Base-by-base conservation (phyloP, 176 grass and related monocot species). In the Triticum urartu region DNA sequence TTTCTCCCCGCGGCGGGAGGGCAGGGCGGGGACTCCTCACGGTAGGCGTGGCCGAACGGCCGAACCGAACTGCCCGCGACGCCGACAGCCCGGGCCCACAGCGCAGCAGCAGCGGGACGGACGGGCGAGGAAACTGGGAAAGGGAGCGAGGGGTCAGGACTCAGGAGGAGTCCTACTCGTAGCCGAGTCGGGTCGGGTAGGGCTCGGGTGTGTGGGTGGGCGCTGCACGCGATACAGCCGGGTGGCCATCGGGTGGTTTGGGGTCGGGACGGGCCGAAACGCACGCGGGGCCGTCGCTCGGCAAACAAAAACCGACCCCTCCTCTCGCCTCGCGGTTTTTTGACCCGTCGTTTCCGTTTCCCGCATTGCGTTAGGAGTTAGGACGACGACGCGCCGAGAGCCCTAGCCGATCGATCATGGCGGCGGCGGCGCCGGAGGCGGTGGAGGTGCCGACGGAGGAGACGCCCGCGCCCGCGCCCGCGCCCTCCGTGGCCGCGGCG, bases 1-100 rank as follows among this genome's bases (percentile, higher is more conserved):
- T 88, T 72, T 34, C 12, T 0, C 21, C 4, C 14, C 4, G 7
- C 0, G 2, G 8, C 14, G 20, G 15, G 43, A n/a, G 89, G 65
- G 85, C 30, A 75, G 33, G 26, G 2, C 25, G 38, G 70, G 83
- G 1, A 69, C n/a, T 20, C 60, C n/a, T 74, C 38, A 6, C 59
- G 76, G 81, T 74, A 3, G 77, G 69, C 68, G 86, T 63, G 69
- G 81, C 32, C 86, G 50, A 81, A 77, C 86, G 69, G 48, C 32
- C 86, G 50, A 81, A 81, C 85, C 61, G 52, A 84, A n/a, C 35
- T 28, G 43, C 68, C 24, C 8, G 6, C 5, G 81, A 50, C 36
- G 30, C 89, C 76, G 85, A 87, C 85, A 69, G 21, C 10, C 12
- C 13, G 89, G 77, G 77, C 89, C 77, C 86, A 70, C 61, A 18